Conservation (phyloP, 2,329 filamentous ascomycete genomes). For the Hymenoscyphus linearis region DNA sequence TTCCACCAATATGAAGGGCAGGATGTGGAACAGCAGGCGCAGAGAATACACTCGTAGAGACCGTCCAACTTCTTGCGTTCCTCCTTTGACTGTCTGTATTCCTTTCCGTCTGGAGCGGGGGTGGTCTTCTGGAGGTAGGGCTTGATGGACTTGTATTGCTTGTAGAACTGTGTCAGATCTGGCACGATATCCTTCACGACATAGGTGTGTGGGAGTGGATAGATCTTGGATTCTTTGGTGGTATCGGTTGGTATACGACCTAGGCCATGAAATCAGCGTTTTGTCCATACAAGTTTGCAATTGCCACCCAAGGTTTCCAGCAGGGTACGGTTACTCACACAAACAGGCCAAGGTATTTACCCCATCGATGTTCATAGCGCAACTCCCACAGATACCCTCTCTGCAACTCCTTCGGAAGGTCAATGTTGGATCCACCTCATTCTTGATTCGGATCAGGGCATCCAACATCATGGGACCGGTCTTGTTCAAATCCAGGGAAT, state of each 20-base stretch:
- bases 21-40: conserved; percentile 97
- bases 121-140: conserved; percentile 93
- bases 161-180: conserved; percentile 98
- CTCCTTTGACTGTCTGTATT: conserved; percentile 84
- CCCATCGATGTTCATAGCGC: conserved; percentile 99
- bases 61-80: conserved; percentile 94
- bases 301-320: neutral
- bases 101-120: conserved; percentile 77
- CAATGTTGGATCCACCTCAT: conserved; percentile 92
- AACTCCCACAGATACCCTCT: conserved; percentile 97
- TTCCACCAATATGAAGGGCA: conserved; percentile 99
- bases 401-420: conserved; percentile 95
- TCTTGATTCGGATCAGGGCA: conserved; percentile 96
- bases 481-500: conserved; percentile 96
- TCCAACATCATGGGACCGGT: conserved; percentile 98
- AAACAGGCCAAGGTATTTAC: conserved; percentile 96
- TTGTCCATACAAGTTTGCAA: neutral
- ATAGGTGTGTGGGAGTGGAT: conserved; percentile 97
- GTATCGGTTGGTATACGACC: conserved; percentile 89
- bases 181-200: conserved; percentile 98
- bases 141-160: conserved; percentile 99
- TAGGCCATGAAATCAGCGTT: conserved; percentile 39
- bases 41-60: conserved; percentile 98
- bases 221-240: conserved; percentile 81
- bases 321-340: conserved; percentile 62